A percentile compares a stretch with the other conserved stretches of the same genome.
Conservation (phyloP, 225 moss, liverwort and hornwort genomes). For the Bryoerythrophyllum caledonicum region DNA sequence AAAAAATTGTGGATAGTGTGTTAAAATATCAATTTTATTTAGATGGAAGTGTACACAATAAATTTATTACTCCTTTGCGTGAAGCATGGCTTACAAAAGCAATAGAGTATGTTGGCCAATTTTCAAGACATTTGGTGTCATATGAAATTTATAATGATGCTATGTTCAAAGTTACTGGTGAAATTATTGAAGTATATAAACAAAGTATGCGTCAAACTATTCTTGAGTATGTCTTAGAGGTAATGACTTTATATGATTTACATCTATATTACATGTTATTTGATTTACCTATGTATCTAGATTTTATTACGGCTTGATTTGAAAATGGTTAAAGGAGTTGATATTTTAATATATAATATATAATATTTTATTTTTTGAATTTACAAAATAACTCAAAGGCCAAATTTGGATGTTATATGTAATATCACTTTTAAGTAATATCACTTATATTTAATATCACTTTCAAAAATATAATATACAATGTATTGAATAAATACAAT, state of each 20-base stretch:
- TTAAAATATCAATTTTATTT: conserved; percentile 69
- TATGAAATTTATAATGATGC: conserved; percentile 50
- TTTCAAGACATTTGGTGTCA: conserved; percentile 52
- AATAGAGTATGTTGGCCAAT: conserved; percentile 47
- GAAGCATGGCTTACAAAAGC: conserved; percentile 65
- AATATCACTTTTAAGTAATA: too few relatives aligned
- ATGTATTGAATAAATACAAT: not conserved
- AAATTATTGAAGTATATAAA: conserved; percentile 70
- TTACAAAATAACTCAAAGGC: accelerated
- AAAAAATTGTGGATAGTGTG: conserved; percentile 50
- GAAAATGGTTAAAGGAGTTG: too few relatives aligned
- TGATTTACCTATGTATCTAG: too few relatives aligned
- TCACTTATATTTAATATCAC: too few relatives aligned
- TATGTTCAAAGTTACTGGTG: conserved; percentile 50
- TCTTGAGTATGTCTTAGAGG: conserved; percentile 73
- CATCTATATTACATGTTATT: not conserved
- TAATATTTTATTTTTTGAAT: too few relatives aligned
- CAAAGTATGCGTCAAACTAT: conserved; percentile 80
- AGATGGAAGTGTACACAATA: conserved; percentile 56
- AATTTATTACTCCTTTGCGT: conserved; percentile 56
- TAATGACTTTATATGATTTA: not conserved
- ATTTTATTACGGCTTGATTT: too few relatives aligned
- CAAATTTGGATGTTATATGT: too few relatives aligned
- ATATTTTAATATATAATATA: too few relatives aligned
- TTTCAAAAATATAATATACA: too few relatives aligned